These are phyloP conservation scores for Penicillium sp. DNA, from an alignment of 2,329 filamentous ascomycete species.

Conservation along the genomic window DNA sequence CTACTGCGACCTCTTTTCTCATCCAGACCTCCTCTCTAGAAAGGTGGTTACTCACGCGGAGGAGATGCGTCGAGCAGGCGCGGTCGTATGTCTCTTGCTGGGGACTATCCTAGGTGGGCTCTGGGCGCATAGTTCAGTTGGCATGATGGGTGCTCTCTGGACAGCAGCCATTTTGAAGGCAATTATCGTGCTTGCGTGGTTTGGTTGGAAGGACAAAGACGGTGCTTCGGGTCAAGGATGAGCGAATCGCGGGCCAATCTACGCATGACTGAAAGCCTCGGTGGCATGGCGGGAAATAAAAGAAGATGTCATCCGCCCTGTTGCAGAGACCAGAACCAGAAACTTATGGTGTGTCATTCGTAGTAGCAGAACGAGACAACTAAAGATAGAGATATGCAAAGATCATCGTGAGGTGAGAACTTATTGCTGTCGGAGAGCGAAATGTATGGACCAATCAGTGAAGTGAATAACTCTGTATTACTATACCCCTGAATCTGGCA, in stretches of 20 bases:
- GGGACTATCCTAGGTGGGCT: conserved; percentile 54
- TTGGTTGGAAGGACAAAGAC: conserved; percentile 54
- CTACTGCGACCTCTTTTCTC: conserved; percentile 75
- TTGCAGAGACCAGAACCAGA: no score
- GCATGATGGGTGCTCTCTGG: conserved; percentile 56
- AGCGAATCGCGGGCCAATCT: not conserved
- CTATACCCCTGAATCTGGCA: no score
- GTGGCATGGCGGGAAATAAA: no score
- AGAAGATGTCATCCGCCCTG: no score
- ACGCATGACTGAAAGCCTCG: not conserved
- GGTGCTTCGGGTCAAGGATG: not conserved
- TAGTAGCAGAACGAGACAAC: no score
- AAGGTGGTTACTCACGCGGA: conserved; percentile 45
- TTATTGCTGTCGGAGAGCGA: no score
- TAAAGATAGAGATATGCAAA: no score
- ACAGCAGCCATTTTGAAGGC: conserved; percentile 56
- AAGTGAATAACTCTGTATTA: no score
- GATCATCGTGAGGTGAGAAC: no score
- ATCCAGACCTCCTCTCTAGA: conserved; percentile 49
- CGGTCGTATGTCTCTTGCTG: conserved; percentile 50
- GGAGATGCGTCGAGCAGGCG: conserved; percentile 50
- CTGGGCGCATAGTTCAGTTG: conserved; percentile 50
- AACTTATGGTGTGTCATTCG: no score
- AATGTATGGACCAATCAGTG: no score
- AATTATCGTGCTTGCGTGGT: conserved; percentile 55